A percentile compares a stretch with the other conserved stretches of the same genome.
Conservation (phyloP, 768 basidiomycete species). For the Tulasnella sp. region DNA sequence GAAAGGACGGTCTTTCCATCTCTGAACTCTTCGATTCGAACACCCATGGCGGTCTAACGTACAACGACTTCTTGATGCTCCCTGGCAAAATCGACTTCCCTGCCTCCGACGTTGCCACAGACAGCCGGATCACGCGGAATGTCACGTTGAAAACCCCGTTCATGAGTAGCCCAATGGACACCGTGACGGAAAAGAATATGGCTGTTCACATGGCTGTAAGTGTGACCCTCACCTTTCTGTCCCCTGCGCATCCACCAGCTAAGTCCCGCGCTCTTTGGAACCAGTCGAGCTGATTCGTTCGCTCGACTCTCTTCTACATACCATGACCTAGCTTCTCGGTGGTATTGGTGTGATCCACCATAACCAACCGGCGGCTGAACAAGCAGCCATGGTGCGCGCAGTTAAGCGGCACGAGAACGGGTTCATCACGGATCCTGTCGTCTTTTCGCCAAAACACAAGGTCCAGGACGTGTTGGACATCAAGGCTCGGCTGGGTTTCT, state of each 20-base stretch:
- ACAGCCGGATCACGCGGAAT: conserved; percentile 81
- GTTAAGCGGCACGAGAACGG: conserved; percentile 99
- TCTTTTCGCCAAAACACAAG: conserved; percentile 59
- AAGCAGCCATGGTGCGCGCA: conserved; percentile 94
- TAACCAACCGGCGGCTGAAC: conserved; percentile 70
- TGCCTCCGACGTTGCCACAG: conserved; percentile 63
- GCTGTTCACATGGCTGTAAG: conserved; percentile 84
- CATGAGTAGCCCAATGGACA: conserved; percentile 98
- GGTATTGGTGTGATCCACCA: conserved; percentile 98
- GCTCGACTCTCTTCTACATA: not conserved
- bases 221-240: conserved; percentile 16
- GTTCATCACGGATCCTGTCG: conserved; percentile 91
- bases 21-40: conserved; percentile 78
- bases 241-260: not conserved
- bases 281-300: not conserved
- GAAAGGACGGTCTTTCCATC: conserved; percentile 72
- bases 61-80: conserved; percentile 91
- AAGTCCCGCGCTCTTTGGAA: not conserved
- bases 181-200: conserved; percentile 92
- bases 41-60: conserved; percentile 84
- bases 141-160: conserved; percentile 90
- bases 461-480: conserved; percentile 89
- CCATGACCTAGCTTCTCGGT: conserved; percentile 54
- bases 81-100: conserved; percentile 95
- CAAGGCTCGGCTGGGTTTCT: conserved; percentile 84